A percentile compares a stretch with the other conserved stretches of the same genome.
Evolutionary conservation across 2,329 filamentous ascomycete species (phyloP).

Genomic region (Talaromyces funiculosus): DNA sequence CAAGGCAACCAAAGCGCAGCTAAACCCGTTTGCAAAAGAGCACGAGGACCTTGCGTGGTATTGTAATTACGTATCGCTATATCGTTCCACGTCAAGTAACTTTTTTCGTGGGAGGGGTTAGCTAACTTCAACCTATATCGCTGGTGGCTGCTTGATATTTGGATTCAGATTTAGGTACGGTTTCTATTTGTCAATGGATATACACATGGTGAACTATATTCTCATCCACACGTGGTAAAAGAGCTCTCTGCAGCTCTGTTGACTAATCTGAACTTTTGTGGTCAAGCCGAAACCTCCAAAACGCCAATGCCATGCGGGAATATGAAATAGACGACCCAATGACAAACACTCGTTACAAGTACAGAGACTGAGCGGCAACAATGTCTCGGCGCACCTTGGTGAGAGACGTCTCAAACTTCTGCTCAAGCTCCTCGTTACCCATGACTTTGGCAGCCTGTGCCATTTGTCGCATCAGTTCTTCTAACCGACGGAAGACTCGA

Average conservation of each 20-base stretch:
- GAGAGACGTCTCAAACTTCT: conserved; percentile 84
- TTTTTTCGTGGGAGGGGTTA: not conserved
- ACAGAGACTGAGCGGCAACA: conserved; percentile 89
- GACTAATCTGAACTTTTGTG: conserved; percentile 1
- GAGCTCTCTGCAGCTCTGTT: not conserved
- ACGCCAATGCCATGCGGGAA: conserved; percentile 3
- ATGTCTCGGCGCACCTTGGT: conserved; percentile 86
- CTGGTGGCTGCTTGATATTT: not conserved
- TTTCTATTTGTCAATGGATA: not conserved
- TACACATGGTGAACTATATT: not conserved
- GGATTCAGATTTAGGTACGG: not conserved
- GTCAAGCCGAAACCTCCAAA: not conserved
- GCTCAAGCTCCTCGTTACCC: conserved; percentile 88
- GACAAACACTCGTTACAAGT: conserved; percentile 55
- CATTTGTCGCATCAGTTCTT: conserved; percentile 92
- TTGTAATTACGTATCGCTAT: not conserved
- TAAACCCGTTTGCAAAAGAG: conserved; percentile 1
- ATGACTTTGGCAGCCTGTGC: conserved; percentile 95
- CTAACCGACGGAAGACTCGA: conserved; percentile 87
- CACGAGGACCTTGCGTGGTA: not conserved
- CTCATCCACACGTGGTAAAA: not conserved
- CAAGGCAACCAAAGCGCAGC: not conserved
- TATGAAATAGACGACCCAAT: conserved; percentile 14
- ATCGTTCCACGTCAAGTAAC: not conserved
- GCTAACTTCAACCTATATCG: not conserved